Conservation (phyloP, 768 basidiomycete species). For the Termitomyces sp. region DNA sequence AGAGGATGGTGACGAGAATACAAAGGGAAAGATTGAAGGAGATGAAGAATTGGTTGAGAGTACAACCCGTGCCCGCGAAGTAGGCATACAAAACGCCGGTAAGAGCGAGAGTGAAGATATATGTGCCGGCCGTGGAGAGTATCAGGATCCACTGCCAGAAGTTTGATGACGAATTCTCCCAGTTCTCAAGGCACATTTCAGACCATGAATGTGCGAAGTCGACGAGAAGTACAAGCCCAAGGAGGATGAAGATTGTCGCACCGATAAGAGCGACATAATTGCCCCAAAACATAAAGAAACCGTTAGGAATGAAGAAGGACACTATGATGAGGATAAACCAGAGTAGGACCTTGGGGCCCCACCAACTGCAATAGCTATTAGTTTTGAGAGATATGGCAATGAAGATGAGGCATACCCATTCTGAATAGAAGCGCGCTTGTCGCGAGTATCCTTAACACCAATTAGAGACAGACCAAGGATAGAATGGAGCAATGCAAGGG, state of each 20-base stretch:
- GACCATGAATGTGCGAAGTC: conserved; percentile 99
- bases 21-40: conserved; percentile 85
- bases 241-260: conserved; percentile 90
- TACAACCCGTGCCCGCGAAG: conserved; percentile 84
- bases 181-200: conserved; percentile 92
- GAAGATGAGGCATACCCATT: conserved; percentile 64
- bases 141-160: conserved; percentile 97
- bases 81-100: conserved; percentile 89
- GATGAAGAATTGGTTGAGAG: conserved; percentile 95
- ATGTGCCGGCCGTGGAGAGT: conserved; percentile 87
- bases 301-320: conserved; percentile 95
- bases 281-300: conserved; percentile 98
- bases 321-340: conserved; percentile 80
- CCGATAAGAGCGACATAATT: conserved; percentile 90
- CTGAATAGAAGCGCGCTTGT: conserved; percentile 92
- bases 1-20: conserved; percentile 73
- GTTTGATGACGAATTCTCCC: conserved; percentile 84
- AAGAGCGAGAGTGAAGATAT: conserved; percentile 75
- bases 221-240: conserved; percentile 94
- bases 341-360: conserved; percentile 92
- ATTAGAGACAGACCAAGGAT: conserved; percentile 75
- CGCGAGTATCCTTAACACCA: conserved; percentile 84
- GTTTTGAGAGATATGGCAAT: not conserved
- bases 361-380: conserved; percentile 60
- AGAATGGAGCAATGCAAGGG: conserved; percentile 82